Evolutionary conservation across 2,329 filamentous ascomycete species (phyloP).

Genomic region (Verticillium alfalfae): DNA sequence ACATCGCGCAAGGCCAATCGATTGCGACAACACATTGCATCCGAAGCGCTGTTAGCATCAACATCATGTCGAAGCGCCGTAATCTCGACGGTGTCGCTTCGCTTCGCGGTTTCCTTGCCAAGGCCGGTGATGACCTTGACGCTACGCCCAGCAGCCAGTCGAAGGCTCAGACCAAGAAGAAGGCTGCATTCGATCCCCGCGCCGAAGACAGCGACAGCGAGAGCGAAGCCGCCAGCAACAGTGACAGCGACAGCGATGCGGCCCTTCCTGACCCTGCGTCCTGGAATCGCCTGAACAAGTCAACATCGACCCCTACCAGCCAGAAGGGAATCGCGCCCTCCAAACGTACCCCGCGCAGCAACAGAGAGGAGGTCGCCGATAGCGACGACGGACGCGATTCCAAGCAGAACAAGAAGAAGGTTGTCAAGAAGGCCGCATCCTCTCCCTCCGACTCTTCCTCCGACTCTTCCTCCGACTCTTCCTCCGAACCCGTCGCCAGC

Average conservation of each 20-base stretch:
- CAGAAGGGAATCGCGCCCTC: conserved; percentile 2
- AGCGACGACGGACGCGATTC: conserved; percentile 31
- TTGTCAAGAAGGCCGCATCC: conserved; percentile 6
- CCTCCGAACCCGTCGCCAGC: not conserved
- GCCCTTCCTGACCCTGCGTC: not conserved
- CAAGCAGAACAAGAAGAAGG: conserved; percentile 13
- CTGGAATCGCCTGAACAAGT: conserved; percentile 5
- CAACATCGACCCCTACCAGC: not conserved
- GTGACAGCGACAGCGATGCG: conserved; percentile 18
- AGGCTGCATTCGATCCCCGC: conserved; percentile 10
- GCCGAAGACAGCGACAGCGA: conserved; percentile 6
- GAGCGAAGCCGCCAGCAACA: conserved; percentile 16
- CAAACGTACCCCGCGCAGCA: conserved; percentile 16
- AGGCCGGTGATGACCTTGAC: not conserved
- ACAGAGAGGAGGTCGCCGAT: conserved; percentile 33
- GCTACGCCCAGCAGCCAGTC: conserved; percentile 5
- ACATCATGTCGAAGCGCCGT: conserved; percentile 4
- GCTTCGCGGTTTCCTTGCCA: conserved; percentile 6
- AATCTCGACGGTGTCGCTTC: conserved; percentile 10
- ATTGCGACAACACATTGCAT: not conserved
- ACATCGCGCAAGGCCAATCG: not conserved
- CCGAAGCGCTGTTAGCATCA: not conserved
- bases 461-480: not conserved
- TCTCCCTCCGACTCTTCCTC: not conserved
- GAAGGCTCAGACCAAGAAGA: conserved; percentile 13